Evolutionary conservation across 2,329 filamentous ascomycete genomes (phyloP).

Genomic region (Sarocladium brachiariae): DNA sequence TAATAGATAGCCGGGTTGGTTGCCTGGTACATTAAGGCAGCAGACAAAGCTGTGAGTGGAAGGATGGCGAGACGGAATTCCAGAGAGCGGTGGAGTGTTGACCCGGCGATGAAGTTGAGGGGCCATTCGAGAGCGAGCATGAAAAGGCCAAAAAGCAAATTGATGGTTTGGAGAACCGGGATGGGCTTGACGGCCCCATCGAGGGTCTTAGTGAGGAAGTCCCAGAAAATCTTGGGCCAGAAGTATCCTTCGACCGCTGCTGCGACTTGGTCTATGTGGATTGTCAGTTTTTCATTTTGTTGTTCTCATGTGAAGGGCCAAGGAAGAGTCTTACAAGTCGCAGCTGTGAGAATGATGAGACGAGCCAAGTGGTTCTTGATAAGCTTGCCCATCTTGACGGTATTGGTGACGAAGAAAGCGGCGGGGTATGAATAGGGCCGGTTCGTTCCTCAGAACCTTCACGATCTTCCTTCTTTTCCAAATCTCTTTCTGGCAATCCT

Average conservation of each 20-base stretch:
- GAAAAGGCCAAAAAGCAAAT: slow-evolving; percentile 72
- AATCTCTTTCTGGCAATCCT: slow-evolving; percentile 3
- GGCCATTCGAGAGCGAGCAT: slow-evolving; percentile 91
- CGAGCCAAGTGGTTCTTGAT: slow-evolving; percentile 99
- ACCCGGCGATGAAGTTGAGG: slow-evolving; percentile 67
- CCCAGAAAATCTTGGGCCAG: slow-evolving; percentile 99
- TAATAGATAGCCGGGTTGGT: slow-evolving; percentile 94
- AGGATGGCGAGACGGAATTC: slow-evolving; percentile 78
- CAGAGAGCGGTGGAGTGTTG: slow-evolving; percentile 75
- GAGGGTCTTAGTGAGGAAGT: slow-evolving; percentile 87
- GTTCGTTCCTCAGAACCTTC: background rate
- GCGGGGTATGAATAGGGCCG: background rate
- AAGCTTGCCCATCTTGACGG: slow-evolving; percentile 75
- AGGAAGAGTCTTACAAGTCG: slow-evolving; percentile 53
- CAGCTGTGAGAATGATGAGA: slow-evolving; percentile 83
- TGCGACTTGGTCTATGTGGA: slow-evolving; percentile 70
- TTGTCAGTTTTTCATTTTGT: too few relatives aligned
- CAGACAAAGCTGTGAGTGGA: slow-evolving; percentile 68
- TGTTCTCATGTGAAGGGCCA: too few relatives aligned
- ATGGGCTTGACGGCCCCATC: slow-evolving; percentile 79
- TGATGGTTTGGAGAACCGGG: slow-evolving; percentile 85
- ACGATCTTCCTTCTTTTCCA: background rate
- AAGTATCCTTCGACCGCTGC: slow-evolving; percentile 85
- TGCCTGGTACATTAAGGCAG: slow-evolving; percentile 79
- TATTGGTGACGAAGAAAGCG: slow-evolving; percentile 6